Evolutionary conservation across 495 filamentous ascomycete genomes (phyloP), one percentile per base, ranked within the genome.

Genomic region (Rhizodiscina lignyota): DNA sequence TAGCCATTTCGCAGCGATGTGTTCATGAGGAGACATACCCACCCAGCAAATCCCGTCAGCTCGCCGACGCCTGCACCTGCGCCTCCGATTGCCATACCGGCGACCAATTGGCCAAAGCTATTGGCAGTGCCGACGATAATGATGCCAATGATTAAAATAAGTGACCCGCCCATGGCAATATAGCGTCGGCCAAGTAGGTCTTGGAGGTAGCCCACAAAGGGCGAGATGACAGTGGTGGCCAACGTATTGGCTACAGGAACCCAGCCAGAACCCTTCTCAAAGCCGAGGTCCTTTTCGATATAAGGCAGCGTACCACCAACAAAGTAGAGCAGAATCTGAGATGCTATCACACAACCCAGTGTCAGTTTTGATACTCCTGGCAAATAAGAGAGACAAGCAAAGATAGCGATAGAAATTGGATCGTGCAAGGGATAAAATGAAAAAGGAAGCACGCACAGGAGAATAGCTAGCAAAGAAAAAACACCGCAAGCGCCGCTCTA

Each of bases 301-400:
- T 45, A 51, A 21, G 31, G 22, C n/a, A 53, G 30, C 6, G 42
- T 43, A 12, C 44, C 50, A 12, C 50, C 50, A 12, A 42, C 42
- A 34, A 54, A 51, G 40, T 51, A 54, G 10, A 54, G 36, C 18
- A 46, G 43, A 38, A 54, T 40, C 34, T 54, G 50, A 12, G 50
- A 53, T 29, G 47, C 50, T 50, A 31, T 16, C 13, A 8, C 13
- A 8, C 19, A 13, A 8, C 3, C 5, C 18, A 32, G 32, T 21
- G 40, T 30, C 28, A 41, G 17, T 34, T 17, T 19, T 4, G 17
- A 17, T n/a, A 31, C 15, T 29, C 30, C 8, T n/a, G n/a, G 5
- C 5, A 21, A 16, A 18, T 18, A 27, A 4, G 18, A n/a, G n/a
- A n/a, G n/a, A n/a, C n/a, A n/a, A n/a, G n/a, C n/a, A n/a, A n/a